phyloP scores from a whole-genome alignment of 768 basidiomycete genomes.

The Naganishia vaughanmartiniae region DNA sequence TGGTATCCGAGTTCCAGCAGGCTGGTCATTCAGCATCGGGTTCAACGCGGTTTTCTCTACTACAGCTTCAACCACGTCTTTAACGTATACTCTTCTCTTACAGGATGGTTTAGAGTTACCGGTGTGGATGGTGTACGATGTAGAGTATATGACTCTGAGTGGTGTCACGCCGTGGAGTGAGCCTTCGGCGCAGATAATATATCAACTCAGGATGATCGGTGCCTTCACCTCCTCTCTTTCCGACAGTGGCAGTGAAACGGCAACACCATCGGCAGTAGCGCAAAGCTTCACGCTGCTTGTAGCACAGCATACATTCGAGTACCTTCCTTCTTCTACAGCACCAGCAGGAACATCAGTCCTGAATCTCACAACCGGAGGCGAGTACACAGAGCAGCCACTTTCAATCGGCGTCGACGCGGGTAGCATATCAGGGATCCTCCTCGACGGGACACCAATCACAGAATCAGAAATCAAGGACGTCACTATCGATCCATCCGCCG shows the following conservation, averaged over 20 bases:
- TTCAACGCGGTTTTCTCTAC: constrained; percentile 65
- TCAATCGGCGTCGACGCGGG: neutral
- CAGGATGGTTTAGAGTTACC: constrained; percentile 71
- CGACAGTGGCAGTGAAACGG: too few species aligned
- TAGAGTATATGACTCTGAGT: constrained; percentile 17
- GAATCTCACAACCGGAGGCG: constrained; percentile 8
- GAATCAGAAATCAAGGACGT: constrained; percentile 5
- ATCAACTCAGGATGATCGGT: neutral
- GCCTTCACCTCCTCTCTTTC: neutral
- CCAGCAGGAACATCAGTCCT: neutral
- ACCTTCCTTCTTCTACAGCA: neutral
- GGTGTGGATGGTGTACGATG: constrained; percentile 70
- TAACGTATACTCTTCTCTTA: constrained; percentile 60
- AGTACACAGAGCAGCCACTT: neutral
- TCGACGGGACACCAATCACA: neutral
- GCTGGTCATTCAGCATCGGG: constrained; percentile 89
- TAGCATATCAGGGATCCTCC: neutral
- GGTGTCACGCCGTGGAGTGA: constrained; percentile 4
- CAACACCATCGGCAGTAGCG: neutral
- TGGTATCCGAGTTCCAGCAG: constrained; percentile 67
- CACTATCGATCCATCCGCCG: neutral
- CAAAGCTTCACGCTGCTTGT: constrained; percentile 11
- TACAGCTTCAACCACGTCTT: constrained; percentile 28
- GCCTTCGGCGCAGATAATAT: neutral
- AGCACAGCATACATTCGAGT: neutral